Percentiles rank a stretch among this genome's conserved stretches.
Conservation (phyloP, 495 filamentous ascomycete species). For the Monascus purpureus region DNA sequence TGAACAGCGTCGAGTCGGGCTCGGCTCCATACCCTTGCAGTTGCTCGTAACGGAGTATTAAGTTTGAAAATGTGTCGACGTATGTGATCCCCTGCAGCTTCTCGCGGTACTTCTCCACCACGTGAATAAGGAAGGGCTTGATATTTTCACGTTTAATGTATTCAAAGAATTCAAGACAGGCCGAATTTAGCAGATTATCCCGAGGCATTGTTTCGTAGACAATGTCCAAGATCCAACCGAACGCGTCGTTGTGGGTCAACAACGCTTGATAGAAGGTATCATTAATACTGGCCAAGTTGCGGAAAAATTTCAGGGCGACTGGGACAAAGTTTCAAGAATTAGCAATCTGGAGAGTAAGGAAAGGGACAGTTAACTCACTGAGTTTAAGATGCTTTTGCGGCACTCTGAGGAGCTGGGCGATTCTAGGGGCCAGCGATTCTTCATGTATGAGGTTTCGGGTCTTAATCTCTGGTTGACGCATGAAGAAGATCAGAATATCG, state of each 20-base stretch:
- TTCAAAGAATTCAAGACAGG: conserved; percentile 91
- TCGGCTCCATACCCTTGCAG: conserved; percentile 51
- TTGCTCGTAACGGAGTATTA: conserved; percentile 72
- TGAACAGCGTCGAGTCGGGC: conserved; percentile 39
- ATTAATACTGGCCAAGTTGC: conserved; percentile 68
- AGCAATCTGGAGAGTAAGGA: conserved; percentile 1
- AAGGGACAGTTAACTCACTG: conserved; percentile 38
- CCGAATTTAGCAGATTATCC: conserved; percentile 92
- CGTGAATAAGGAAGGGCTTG: conserved; percentile 66
- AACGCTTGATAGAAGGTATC: conserved; percentile 89
- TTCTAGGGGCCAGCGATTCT: conserved; percentile 63
- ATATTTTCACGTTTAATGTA: conserved; percentile 77
- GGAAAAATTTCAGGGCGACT: conserved; percentile 93
- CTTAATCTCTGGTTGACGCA: conserved; percentile 73
- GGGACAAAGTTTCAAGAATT: conserved; percentile 4
- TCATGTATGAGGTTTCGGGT: conserved; percentile 79
- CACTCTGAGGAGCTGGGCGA: conserved; percentile 69
- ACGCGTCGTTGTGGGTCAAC: conserved; percentile 68
- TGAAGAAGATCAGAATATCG: conserved; percentile 89
- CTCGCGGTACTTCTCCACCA: conserved; percentile 82
- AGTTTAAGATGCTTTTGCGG: conserved; percentile 91
- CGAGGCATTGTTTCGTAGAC: conserved; percentile 82
- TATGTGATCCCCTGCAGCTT: conserved; percentile 67
- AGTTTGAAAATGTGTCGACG: conserved; percentile 67
- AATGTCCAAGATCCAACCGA: conserved; percentile 79